A percentile compares a stretch with the other conserved stretches of the same genome.
Evolutionary conservation across 495 filamentous ascomycete genomes (phyloP).

Genomic region (Talaromyces borbonicus): DNA sequence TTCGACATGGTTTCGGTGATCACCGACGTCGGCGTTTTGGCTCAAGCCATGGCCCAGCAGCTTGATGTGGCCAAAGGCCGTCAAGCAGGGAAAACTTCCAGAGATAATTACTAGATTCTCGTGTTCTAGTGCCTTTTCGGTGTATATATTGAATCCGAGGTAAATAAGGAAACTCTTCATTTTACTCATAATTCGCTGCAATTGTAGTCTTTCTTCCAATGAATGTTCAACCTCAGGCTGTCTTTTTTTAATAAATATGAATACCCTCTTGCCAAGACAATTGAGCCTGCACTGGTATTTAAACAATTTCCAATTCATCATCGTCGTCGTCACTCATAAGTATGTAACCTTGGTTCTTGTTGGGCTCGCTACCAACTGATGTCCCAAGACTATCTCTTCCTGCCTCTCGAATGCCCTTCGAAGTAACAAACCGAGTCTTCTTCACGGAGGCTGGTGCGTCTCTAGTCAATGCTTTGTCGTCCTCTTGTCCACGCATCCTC

Average conservation of each 20-base stretch:
- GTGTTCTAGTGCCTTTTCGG: too few relatives aligned
- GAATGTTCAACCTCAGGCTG: background rate
- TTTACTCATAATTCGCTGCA: too few relatives aligned
- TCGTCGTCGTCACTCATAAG: constrained; percentile 27
- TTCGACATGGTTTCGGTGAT: constrained; percentile 68
- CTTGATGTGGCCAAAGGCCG: constrained; percentile 23
- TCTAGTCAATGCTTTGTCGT: constrained; percentile 25
- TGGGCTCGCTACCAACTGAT: constrained; percentile 22
- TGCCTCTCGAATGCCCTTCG: constrained; percentile 65
- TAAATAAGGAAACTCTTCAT: too few relatives aligned
- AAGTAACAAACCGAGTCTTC: constrained; percentile 75
- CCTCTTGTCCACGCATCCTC: constrained; percentile 35
- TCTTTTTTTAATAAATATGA: background rate
- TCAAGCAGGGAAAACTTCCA: constrained; percentile 3
- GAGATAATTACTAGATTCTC: constrained; percentile 5
- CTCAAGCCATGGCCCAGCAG: constrained; percentile 24
- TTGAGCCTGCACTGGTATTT: background rate
- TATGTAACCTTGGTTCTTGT: constrained; percentile 6
- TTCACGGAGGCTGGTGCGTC: constrained; percentile 32
- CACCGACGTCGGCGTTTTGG: constrained; percentile 48
- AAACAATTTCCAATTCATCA: constrained; percentile 48
- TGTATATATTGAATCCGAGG: background rate
- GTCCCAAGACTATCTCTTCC: constrained; percentile 64
- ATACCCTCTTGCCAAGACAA: background rate
- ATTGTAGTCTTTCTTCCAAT: too few relatives aligned